These are phyloP conservation scores for Colletotrichum phormii DNA, from an alignment of 2,329 filamentous ascomycete species.

Conservation along the genomic window DNA sequence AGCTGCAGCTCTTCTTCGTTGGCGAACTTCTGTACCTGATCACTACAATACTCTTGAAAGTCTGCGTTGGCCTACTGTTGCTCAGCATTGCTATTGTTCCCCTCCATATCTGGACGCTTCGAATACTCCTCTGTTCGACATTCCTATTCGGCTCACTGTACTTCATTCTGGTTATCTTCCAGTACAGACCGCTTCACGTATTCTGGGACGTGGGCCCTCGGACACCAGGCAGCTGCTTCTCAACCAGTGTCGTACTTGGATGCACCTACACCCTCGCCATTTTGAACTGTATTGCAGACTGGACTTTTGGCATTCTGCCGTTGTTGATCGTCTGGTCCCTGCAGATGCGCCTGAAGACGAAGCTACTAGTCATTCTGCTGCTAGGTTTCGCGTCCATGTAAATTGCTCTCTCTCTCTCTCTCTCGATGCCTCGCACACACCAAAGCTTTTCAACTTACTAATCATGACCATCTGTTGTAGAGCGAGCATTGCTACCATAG, in stretches of 20 bases:
- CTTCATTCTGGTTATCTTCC: conserved; percentile 53
- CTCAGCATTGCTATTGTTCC: conserved; percentile 51
- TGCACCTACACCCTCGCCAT: conserved; percentile 51
- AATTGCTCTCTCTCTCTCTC: neutral
- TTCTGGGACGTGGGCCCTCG: conserved; percentile 49
- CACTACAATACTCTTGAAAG: conserved; percentile 44
- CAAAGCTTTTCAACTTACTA: neutral
- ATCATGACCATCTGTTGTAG: neutral
- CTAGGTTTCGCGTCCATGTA: conserved; percentile 47
- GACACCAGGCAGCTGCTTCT: conserved; percentile 45
- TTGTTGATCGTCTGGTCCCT: conserved; percentile 54
- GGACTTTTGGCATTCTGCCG: conserved; percentile 52
- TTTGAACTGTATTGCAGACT: conserved; percentile 51
- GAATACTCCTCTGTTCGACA: conserved; percentile 47
- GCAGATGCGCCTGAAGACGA: conserved; percentile 51
- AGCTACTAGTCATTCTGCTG: conserved; percentile 47
- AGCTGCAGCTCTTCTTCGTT: conserved; percentile 48
- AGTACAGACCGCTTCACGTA: conserved; percentile 50
- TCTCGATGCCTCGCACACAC: too few species aligned
- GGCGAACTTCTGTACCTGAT: conserved; percentile 53
- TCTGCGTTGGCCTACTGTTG: conserved; percentile 54
- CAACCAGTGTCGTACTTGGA: conserved; percentile 40
- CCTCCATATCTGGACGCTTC: conserved; percentile 49
- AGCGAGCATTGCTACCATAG: conserved; percentile 51
- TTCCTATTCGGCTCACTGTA: conserved; percentile 50